Conservation (phyloP, 352 stramenopile genomes). For the Phytophthora constricta region DNA sequence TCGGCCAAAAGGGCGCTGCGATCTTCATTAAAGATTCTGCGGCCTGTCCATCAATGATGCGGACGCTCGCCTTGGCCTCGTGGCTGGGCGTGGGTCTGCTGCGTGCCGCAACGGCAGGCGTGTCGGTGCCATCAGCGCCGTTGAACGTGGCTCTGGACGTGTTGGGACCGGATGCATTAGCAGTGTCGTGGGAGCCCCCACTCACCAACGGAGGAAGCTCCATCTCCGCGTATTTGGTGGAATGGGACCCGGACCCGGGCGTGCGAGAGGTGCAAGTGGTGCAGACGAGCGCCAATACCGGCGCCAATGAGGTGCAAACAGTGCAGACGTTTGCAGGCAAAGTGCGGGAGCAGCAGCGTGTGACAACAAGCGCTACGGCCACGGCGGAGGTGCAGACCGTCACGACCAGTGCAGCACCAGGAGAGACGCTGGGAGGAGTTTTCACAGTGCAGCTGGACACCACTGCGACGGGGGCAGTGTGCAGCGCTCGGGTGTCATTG, state of each 20-base stretch:
- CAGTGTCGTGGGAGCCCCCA: conserved; percentile 79
- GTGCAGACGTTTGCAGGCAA: conserved; percentile 87
- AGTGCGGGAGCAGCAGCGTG: conserved; percentile 91
- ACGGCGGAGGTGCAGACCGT: conserved; percentile 84
- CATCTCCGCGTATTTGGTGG: conserved; percentile 82
- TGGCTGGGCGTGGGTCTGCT: conserved; percentile 2
- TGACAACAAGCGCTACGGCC: conserved; percentile 76
- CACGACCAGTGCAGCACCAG: conserved; percentile 83
- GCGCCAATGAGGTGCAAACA: conserved; percentile 94
- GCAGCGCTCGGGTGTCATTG: conserved; percentile 93
- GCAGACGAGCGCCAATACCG: conserved; percentile 78
- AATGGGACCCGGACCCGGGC: conserved; percentile 93
- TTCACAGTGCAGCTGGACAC: conserved; percentile 95
- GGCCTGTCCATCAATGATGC: no score
- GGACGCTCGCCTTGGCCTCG: background rate
- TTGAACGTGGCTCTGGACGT: conserved; percentile 69
- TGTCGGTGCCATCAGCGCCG: conserved; percentile 52
- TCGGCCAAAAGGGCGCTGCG: background rate
- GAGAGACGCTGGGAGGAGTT: conserved; percentile 83
- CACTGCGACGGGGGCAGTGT: conserved; percentile 82
- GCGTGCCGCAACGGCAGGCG: conserved; percentile 7
- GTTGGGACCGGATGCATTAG: conserved; percentile 75
- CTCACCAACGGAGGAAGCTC: conserved; percentile 74
- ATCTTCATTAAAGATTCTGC: background rate
- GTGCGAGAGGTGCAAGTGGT: conserved; percentile 91